phyloP scores from a whole-genome alignment of 345 rosid species.

The Euphorbia peplus region DNA sequence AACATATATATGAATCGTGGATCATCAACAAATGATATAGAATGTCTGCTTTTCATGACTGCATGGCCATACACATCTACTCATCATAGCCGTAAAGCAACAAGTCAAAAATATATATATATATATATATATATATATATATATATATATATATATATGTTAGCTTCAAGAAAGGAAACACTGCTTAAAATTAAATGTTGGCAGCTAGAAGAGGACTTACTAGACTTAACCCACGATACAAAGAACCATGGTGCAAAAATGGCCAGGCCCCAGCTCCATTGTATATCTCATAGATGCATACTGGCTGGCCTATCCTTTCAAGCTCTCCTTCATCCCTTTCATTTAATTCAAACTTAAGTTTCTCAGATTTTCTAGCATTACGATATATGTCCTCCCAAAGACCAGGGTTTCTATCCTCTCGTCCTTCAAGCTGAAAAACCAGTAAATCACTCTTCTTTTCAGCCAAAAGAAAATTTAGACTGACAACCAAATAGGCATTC shows the following conservation, averaged over 20 bases:
- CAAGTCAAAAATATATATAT: background rate
- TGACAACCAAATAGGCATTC: background rate
- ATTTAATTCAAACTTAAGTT: constrained; percentile 77
- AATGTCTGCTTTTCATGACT: background rate
- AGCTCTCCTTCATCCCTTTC: constrained; percentile 99
- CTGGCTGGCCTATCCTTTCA: constrained; percentile 92
- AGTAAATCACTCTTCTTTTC: constrained; percentile 24
- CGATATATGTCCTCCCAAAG: constrained; percentile 90
- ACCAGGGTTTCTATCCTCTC: constrained; percentile 67
- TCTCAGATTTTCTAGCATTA: constrained; percentile 82
- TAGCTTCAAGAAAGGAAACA: constrained; percentile 2
- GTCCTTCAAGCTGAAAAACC: constrained; percentile 71
- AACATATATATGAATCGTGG: background rate
- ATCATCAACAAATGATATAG: background rate
- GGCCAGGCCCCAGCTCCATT: constrained; percentile 92
- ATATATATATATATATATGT: constrained; percentile 1
- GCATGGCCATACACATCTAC: background rate
- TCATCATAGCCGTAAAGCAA: background rate
- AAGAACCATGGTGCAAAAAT: constrained; percentile 91
- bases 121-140: background rate
- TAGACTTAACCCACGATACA: constrained; percentile 91
- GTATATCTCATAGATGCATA: constrained; percentile 91
- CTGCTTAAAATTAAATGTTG: background rate
- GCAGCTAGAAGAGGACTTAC: constrained; percentile 51
- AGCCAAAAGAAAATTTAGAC: constrained; percentile 4